Evolutionary conservation across 805 yeast genomes (phyloP), one percentile per base, ranked within the genome.

Genomic region (Lipomyces oligophaga): DNA sequence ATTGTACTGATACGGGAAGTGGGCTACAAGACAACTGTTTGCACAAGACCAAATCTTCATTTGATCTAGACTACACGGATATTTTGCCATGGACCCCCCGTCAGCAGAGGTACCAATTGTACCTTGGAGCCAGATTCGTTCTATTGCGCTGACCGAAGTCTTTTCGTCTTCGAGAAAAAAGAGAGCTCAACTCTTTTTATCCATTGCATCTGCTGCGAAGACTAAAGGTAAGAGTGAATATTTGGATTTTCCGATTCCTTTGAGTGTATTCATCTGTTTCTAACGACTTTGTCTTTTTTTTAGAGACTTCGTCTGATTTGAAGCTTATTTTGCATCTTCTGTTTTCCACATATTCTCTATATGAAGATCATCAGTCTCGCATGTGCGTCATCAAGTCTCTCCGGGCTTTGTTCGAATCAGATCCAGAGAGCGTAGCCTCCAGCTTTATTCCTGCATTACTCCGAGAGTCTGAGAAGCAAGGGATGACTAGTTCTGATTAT

Each of bases 351-450:
- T 52, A 39, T 26, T 28, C 56, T 13, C 43, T 47, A 11, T 57
- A 57, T 41, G 52, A 47, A 27, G 60, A 57, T 30, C 51, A 41
- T 35, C 41, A 24, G 8, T 57, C 60, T 16, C 45, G 58, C 6
- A 45, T 43, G 48, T 32, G 43, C 11, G 58, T 54, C 6, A 18
- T 49, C 10, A 18, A 40, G 3, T 15, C 56, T 1, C 24, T 57
- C 10, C 39, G 41, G 5, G 16, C 50, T 5, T 33, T 55, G 4
- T 18, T 54, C 8, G 45, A 32, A 4, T 27, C 32, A 11, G 15
- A 37, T 31, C 22, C 20, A 4, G 39, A 30, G 6, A 26, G 21
- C 13, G 33, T 47, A 10, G 15, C 39, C 4, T 28, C 27, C 25
- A 22, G n/a, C 18, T 34, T 57, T 31, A 33, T 45, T 11, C 46